These are phyloP conservation scores for Phytophthora vignae DNA, from an alignment of 352 stramenopile species.

Conservation along the genomic window DNA sequence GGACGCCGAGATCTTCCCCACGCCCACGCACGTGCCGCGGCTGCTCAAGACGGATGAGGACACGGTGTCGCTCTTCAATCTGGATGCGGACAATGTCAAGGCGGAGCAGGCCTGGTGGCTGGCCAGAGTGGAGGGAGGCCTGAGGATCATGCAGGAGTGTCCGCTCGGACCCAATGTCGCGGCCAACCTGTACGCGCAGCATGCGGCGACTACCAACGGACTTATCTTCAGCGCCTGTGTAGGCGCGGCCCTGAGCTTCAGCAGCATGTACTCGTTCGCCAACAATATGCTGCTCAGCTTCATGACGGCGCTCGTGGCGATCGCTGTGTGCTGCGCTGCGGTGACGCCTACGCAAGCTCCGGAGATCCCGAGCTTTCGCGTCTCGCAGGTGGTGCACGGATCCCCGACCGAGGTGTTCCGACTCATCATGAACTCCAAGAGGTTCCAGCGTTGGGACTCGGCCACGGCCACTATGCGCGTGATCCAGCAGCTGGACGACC, in stretches of 20 bases:
- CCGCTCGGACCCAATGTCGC: constrained; percentile 81
- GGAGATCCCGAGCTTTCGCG: constrained; percentile 87
- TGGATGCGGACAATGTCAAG: constrained; percentile 87
- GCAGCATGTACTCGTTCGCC: constrained; percentile 88
- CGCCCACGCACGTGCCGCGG: constrained; percentile 64
- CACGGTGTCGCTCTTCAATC: constrained; percentile 86
- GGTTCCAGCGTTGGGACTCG: constrained; percentile 86
- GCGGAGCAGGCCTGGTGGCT: constrained; percentile 90
- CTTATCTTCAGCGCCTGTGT: constrained; percentile 72
- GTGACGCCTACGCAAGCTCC: constrained; percentile 73
- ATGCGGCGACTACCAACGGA: constrained; percentile 78
- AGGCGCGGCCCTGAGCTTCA: constrained; percentile 81
- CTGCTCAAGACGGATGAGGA: constrained; percentile 86
- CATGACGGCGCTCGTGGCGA: constrained; percentile 62
- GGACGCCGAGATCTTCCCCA: constrained; percentile 80
- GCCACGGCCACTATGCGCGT: constrained; percentile 84
- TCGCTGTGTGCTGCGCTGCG: constrained; percentile 74
- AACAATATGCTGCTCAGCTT: constrained; percentile 87
- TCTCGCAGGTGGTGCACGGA: constrained; percentile 87
- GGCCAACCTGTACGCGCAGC: constrained; percentile 82
- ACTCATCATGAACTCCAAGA: constrained; percentile 87
- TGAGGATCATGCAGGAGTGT: constrained; percentile 90
- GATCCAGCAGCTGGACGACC: constrained; percentile 87
- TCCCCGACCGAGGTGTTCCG: constrained; percentile 86
- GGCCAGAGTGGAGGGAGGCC: constrained; percentile 78